These are phyloP conservation scores for Tephrocybe sp. DNA, from an alignment of 768 basidiomycete genomes.

Conservation along the genomic window DNA sequence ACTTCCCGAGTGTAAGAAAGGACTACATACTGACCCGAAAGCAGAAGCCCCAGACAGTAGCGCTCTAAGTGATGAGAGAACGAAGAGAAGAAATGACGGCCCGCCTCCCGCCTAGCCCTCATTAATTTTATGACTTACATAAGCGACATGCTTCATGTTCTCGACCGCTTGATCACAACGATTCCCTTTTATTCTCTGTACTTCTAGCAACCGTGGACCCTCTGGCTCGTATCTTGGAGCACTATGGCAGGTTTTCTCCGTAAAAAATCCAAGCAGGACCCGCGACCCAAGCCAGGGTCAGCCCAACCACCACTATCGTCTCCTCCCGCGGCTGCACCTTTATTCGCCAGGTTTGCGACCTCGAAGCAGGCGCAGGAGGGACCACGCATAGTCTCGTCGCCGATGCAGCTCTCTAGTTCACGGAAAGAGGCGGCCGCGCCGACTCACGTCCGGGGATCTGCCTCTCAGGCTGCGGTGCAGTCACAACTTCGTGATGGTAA, in stretches of 20 bases:
- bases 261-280: conserved; percentile 44
- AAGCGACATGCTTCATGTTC: not conserved
- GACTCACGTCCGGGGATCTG: conserved; percentile 9
- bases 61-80: too few species aligned
- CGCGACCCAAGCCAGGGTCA: conserved; percentile 16
- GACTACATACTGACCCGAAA: too few species aligned
- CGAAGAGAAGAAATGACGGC: too few species aligned
- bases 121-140: not conserved
- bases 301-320: conserved; percentile 9
- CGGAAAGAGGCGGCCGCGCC: conserved; percentile 24
- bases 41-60: too few species aligned
- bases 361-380: conserved; percentile 20
- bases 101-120: too few species aligned
- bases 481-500: conserved; percentile 9
- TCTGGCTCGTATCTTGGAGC: conserved; percentile 4
- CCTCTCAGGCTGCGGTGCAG: conserved; percentile 11
- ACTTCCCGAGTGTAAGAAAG: too few species aligned
- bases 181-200: not conserved
- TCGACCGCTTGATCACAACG: not conserved
- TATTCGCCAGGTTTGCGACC: conserved; percentile 41
- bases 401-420: conserved; percentile 33
- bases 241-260: conserved; percentile 60
- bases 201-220: conserved; percentile 8
- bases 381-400: conserved; percentile 35
- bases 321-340: conserved; percentile 28